Conservation (phyloP, 163 green algal species). For the Scenedesmus sp. region DNA sequence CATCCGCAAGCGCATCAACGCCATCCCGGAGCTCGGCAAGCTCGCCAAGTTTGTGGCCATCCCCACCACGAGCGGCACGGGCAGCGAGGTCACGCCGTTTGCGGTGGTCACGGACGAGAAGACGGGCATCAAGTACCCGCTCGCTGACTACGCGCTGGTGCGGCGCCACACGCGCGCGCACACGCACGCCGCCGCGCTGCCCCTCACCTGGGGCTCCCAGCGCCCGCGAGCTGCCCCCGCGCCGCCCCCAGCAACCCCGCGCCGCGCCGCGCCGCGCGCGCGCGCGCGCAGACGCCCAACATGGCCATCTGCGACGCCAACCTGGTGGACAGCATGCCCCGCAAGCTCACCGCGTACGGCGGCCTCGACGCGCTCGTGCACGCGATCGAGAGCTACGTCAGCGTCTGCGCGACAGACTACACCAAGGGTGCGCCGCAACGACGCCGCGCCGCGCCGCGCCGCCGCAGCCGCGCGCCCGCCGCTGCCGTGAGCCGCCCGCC, state of each 20-base stretch:
- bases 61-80: conserved; percentile 69
- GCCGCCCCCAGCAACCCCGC: too few species aligned
- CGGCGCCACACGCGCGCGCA: background rate
- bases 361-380: conserved; percentile 74
- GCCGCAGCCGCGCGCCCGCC: too few species aligned
- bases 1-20: conserved; percentile 78
- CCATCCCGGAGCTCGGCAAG: conserved; percentile 64
- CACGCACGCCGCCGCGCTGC: too few species aligned
- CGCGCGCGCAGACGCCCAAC: conserved; percentile 54
- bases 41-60: conserved; percentile 65
- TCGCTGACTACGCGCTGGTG: conserved; percentile 73
- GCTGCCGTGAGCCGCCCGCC: too few species aligned
- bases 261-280: too few species aligned
- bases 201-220: too few species aligned
- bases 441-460: too few species aligned
- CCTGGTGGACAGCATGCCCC: conserved; percentile 71
- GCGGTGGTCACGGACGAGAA: conserved; percentile 75
- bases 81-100: conserved; percentile 77
- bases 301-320: conserved; percentile 80
- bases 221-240: too few species aligned
- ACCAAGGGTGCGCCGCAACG: conserved; percentile 58
- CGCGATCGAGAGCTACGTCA: conserved; percentile 76
- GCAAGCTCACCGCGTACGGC: conserved; percentile 67
- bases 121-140: conserved; percentile 72
- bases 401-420: conserved; percentile 69